A percentile compares a stretch with the other conserved stretches of the same genome.
phyloP scores from a whole-genome alignment of 768 basidiomycete genomes.

The Mrakia gelida region DNA sequence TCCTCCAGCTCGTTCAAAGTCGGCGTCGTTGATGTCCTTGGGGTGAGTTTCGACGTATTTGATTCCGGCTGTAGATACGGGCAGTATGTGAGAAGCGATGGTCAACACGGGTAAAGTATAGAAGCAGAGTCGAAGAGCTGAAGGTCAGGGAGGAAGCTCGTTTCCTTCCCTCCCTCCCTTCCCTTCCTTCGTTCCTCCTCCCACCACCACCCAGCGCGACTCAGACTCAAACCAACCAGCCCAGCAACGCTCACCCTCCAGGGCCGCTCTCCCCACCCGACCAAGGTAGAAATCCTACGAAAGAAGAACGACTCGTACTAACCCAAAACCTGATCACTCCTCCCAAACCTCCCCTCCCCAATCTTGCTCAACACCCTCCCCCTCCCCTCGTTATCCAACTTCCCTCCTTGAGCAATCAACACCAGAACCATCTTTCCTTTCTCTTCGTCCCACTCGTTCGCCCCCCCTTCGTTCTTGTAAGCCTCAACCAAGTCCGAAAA shows the following conservation, averaged over 20 bases:
- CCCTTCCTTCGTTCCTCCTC: no score
- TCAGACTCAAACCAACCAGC: no score
- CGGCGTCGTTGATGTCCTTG: slow-evolving; percentile 59
- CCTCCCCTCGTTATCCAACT: slow-evolving; percentile 58
- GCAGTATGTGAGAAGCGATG: not conserved
- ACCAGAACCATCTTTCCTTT: slow-evolving; percentile 43
- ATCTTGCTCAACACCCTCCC: slow-evolving; percentile 65
- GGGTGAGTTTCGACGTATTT: slow-evolving; percentile 66
- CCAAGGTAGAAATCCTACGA: no score
- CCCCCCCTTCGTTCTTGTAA: not conserved
- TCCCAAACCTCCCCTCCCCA: slow-evolving; percentile 66
- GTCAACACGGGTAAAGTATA: not conserved
- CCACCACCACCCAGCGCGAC: no score
- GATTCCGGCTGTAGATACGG: slow-evolving; percentile 56
- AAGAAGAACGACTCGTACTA: no score
- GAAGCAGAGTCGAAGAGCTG: not conserved
- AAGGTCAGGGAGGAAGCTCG: no score
- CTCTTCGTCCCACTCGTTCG: slow-evolving; percentile 23
- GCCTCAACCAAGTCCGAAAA: slow-evolving; percentile 63
- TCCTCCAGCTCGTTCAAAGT: slow-evolving; percentile 76
- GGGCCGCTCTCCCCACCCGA: no score
- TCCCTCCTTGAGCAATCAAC: slow-evolving; percentile 42
- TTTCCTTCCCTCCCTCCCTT: no score
- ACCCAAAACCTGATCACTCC: slow-evolving; percentile 84
- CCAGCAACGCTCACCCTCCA: no score